These are phyloP conservation scores for Stellera chamaejasme DNA, from an alignment of 345 rosid species.

Conservation along the genomic window DNA sequence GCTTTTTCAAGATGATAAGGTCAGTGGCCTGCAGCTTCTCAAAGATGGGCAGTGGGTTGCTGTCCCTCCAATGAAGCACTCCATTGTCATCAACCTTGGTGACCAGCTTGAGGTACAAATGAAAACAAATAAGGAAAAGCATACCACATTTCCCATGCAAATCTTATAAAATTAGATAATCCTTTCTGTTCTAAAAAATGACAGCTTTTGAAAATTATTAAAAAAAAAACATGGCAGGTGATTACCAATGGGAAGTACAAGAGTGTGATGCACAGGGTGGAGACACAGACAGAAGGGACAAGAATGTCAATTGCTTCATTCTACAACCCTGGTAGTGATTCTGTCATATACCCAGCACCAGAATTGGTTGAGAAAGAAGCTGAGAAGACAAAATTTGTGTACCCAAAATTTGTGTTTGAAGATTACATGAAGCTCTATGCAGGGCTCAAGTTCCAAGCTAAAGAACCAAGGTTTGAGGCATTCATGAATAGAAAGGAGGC, in stretches of 20 bases:
- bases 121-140: too few relatives aligned
- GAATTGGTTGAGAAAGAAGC: conserved; percentile 36
- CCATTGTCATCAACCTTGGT: conserved; percentile 80
- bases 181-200: too few relatives aligned
- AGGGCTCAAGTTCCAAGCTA: conserved; percentile 65
- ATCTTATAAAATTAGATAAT: too few relatives aligned
- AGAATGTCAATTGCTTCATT: conserved; percentile 84
- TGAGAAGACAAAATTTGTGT: conserved; percentile 17
- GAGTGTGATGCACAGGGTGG: conserved; percentile 66
- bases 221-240: conserved; percentile 25
- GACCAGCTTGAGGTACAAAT: conserved; percentile 73
- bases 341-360: conserved; percentile 58
- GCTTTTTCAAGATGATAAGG: conserved; percentile 74
- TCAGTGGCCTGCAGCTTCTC: conserved; percentile 88
- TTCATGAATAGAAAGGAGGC: conserved; percentile 41
- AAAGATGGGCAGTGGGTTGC: conserved; percentile 72
- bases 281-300: conserved; percentile 54
- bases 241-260: conserved; percentile 83
- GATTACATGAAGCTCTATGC: conserved; percentile 82
- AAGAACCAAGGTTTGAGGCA: conserved; percentile 76
- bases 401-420: conserved; percentile 71
- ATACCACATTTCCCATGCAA: too few relatives aligned
- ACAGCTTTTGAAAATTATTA: too few relatives aligned
- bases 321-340: conserved; percentile 76
- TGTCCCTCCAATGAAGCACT: conserved; percentile 68